Base-by-base conservation (phyloP, 2,329 filamentous ascomycete species). In the Madurella fahalii region DNA sequence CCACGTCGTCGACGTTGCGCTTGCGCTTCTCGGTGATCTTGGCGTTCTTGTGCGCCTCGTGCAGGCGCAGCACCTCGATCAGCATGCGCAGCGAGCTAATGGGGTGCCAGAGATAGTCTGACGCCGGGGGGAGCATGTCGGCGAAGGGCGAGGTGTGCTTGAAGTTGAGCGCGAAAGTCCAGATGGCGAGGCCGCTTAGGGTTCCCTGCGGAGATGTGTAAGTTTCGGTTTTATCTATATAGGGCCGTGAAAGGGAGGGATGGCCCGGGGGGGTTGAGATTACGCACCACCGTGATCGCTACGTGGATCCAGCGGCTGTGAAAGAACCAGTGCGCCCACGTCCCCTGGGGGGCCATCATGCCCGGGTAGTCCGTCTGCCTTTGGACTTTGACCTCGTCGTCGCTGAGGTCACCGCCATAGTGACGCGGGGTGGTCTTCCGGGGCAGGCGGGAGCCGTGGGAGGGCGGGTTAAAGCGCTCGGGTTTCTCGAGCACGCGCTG, bases 381-480 rank as follows among this genome's bases (percentile, higher is more conserved):
- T 75, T 90, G 90, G 57, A 79, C 80, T 58, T 80, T 74, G 48
- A 77, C 73, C 70, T 95, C 87, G 49, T 85, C 79, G 17, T 79
- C 74, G 15, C 82, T 84, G 57, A 91, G 73, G 18, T 82, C 73
- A 16, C 90, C 88, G 39, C 90, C 91, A 68, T 95, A 95, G 70
- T 86, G 83, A 64, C 80, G 78, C 31, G 86, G 84, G 7, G 75
- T 69, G 25, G 67, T 69, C 61, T 79, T 77, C 52, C 81, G 78
- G 5, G 80, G 77, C 32, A 90, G 79, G 7, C 87, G 79, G 18
- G 87, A 77, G 12, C 88, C 86, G 70, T 97, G 94, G 0, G 93
- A 97, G 0, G 94, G 94, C 2, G 94, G 93, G 46, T 89, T 89
- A 78, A 96, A 97, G 69, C 86, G 88, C 65, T 88, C 81, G 20